Percentiles rank a stretch among this genome's conserved stretches.
phyloP scores from a whole-genome alignment of 108 stramenopile genomes.

The Pinguiococcus pyrenoidosus region DNA sequence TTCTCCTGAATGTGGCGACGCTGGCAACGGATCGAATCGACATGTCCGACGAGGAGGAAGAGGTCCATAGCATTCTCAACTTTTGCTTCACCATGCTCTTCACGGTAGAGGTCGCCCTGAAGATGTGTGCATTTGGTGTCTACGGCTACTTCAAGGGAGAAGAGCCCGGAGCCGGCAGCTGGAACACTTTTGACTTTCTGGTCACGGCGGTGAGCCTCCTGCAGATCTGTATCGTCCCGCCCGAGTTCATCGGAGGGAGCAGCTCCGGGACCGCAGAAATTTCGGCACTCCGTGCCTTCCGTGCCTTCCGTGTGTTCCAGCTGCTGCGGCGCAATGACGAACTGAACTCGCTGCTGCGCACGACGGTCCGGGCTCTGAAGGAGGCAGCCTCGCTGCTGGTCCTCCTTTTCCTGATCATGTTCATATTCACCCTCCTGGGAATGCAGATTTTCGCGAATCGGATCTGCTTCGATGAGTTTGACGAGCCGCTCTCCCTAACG shows the following conservation, averaged over 20 bases:
- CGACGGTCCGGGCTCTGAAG: slow-evolving; percentile 33
- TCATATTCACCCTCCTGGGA: slow-evolving; percentile 49
- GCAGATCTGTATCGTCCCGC: too few relatives aligned
- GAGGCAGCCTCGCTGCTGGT: slow-evolving; percentile 48
- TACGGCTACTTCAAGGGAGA: too few relatives aligned
- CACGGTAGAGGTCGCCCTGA: slow-evolving; percentile 38
- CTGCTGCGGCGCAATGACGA: too few relatives aligned
- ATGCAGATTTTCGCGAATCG: slow-evolving; percentile 56
- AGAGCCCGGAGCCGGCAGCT: too few relatives aligned
- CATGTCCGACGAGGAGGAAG: slow-evolving; percentile 30
- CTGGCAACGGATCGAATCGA: slow-evolving; percentile 40
- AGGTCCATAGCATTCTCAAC: slow-evolving; percentile 24
- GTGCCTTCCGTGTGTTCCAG: slow-evolving; percentile 57
- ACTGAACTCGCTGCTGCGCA: slow-evolving; percentile 41
- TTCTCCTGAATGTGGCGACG: slow-evolving; percentile 51
- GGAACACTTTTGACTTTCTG: too few relatives aligned
- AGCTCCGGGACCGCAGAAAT: slow-evolving; percentile 33
- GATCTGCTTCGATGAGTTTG: slow-evolving; percentile 28
- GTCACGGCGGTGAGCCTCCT: slow-evolving; percentile 35
- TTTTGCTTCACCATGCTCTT: slow-evolving; percentile 44
- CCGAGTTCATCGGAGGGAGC: slow-evolving; percentile 11
- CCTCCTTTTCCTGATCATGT: slow-evolving; percentile 50
- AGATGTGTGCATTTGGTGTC: too few relatives aligned
- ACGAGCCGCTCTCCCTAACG: too few relatives aligned
- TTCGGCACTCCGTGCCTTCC: slow-evolving; percentile 44